A percentile compares a stretch with the other conserved stretches of the same genome.
phyloP scores from a whole-genome alignment of 2,329 filamentous ascomycete genomes.

The Verticillium dahliae region DNA sequence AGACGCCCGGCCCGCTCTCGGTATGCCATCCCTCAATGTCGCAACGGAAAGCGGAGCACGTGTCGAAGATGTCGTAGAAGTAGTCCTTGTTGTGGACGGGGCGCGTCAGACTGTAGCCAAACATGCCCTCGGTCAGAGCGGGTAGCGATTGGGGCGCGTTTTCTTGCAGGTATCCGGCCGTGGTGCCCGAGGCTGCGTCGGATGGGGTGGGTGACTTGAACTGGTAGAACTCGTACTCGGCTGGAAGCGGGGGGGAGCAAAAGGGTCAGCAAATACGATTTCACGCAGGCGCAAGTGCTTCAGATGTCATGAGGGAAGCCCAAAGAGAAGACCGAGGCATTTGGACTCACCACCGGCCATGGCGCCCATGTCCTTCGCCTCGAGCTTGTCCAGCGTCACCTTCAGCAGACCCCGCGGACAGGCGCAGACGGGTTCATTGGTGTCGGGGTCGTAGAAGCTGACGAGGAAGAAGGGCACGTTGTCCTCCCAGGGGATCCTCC shows the following conservation, averaged over 20 bases:
- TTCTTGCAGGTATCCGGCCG: constrained; percentile 65
- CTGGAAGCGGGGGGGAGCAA: constrained; percentile 33
- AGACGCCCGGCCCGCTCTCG: constrained; percentile 88
- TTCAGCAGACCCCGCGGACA: constrained; percentile 74
- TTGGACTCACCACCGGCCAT: constrained; percentile 75
- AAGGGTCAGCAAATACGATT: too few relatives aligned
- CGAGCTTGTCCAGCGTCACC: constrained; percentile 60
- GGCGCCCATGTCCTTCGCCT: constrained; percentile 64
- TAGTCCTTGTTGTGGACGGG: constrained; percentile 88
- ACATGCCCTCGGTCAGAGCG: constrained; percentile 86
- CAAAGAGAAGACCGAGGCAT: background rate
- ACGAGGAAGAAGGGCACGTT: constrained; percentile 81
- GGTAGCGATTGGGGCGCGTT: constrained; percentile 71
- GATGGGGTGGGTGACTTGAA: constrained; percentile 61
- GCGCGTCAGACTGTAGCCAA: constrained; percentile 84
- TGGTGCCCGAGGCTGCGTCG: constrained; percentile 54
- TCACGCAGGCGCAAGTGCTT: too few relatives aligned
- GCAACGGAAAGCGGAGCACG: constrained; percentile 70
- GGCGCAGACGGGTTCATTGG: constrained; percentile 61
- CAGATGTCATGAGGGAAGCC: background rate
- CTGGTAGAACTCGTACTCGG: constrained; percentile 93
- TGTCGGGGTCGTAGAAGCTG: constrained; percentile 78
- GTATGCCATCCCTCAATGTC: constrained; percentile 94
- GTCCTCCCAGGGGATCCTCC: constrained; percentile 86
- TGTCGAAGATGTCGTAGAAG: constrained; percentile 81